phyloP scores from a whole-genome alignment of 129 eudicot species.

The Artemisia annua region DNA sequence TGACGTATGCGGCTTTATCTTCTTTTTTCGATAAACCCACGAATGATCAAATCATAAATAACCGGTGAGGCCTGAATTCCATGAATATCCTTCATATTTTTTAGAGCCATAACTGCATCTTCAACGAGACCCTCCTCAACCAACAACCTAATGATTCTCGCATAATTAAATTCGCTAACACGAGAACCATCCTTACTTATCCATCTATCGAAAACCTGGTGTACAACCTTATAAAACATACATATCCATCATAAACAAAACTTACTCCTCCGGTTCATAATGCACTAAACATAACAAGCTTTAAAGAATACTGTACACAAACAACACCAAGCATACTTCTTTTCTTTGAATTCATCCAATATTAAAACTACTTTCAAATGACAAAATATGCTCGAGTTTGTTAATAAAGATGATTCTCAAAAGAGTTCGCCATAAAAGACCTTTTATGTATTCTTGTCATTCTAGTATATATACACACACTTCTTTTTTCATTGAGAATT shows the following conservation, averaged over 20 bases:
- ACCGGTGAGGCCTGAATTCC: conserved; percentile 19
- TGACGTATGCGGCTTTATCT: conserved; percentile 29
- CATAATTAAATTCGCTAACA: conserved; percentile 33
- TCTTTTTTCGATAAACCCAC: conserved; percentile 29
- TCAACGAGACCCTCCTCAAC: conserved; percentile 39
- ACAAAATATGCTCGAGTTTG: too few species aligned
- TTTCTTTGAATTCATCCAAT: too few species aligned
- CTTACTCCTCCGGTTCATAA: too few species aligned
- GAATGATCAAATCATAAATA: conserved; percentile 27
- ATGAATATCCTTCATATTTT: conserved; percentile 32
- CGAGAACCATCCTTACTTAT: conserved; percentile 28
- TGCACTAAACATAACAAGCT: too few species aligned
- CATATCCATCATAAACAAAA: not conserved
- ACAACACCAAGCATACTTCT: too few species aligned
- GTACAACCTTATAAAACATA: conserved; percentile 16
- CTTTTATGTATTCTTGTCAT: too few species aligned
- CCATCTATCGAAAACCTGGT: conserved; percentile 54
- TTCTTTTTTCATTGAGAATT: too few species aligned
- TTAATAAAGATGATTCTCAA: too few species aligned
- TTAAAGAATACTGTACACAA: too few species aligned
- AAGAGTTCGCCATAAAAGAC: too few species aligned
- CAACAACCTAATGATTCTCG: conserved; percentile 34
- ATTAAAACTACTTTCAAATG: too few species aligned
- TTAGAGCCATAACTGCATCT: conserved; percentile 25
- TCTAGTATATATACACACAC: too few species aligned